Percentiles rank a stretch among this genome's conserved stretches.
Evolutionary conservation across 75 land plant genomes (phyloP).

Genomic region (Pinus albicaulis): DNA sequence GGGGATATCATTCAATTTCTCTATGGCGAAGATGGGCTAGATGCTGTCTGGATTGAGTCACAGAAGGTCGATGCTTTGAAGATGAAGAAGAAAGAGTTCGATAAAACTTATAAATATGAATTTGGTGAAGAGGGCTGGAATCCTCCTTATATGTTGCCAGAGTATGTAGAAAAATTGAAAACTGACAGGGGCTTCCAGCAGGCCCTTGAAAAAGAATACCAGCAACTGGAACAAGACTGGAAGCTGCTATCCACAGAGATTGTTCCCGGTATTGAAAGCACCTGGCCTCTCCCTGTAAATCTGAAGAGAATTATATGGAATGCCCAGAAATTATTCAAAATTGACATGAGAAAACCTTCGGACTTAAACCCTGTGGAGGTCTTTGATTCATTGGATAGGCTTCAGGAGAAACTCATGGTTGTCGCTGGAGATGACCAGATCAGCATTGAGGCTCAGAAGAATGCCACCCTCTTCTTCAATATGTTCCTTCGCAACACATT

Average conservation of each 20-base stretch:
- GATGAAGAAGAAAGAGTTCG: conserved; percentile 82
- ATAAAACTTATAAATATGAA: conserved; percentile 68
- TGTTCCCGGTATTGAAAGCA: conserved; percentile 74
- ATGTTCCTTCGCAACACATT: conserved; percentile 92
- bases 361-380: conserved; percentile 97
- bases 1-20: conserved; percentile 99
- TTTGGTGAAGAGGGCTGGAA: conserved; percentile 80
- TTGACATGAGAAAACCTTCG: conserved; percentile 76
- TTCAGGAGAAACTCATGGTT: conserved; percentile 70
- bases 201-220: conserved; percentile 93
- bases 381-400: conserved; percentile 88
- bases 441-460: conserved; percentile 82
- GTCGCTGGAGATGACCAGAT: conserved; percentile 20
- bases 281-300: conserved; percentile 92
- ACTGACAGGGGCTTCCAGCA: conserved; percentile 75
- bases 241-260: conserved; percentile 83
- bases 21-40: conserved; percentile 99
- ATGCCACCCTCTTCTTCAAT: conserved; percentile 95
- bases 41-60: conserved; percentile 96
- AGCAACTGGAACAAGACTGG: conserved; percentile 78
- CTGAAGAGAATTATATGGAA: conserved; percentile 92
- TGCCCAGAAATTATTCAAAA: conserved; percentile 89
- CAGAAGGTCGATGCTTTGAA: conserved; percentile 89
- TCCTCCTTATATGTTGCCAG: conserved; percentile 81
- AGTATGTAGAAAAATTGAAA: conserved; percentile 83